Base-by-base conservation (phyloP, 441 rosid species). In the Manihot esculenta region DNA sequence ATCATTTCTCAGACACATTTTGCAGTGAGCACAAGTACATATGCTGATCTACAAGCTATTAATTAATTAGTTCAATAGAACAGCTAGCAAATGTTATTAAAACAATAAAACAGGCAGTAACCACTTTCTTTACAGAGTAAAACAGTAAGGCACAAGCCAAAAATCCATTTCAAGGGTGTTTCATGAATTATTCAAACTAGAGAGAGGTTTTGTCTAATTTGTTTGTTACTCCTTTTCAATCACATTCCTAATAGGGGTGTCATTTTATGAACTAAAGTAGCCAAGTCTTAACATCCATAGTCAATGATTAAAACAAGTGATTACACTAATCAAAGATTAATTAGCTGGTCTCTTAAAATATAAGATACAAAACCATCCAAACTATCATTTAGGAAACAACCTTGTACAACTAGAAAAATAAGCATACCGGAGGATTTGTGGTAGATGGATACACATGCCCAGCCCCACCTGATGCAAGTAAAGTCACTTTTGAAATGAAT, bases 401-500 rank as follows among this genome's bases (percentile, higher is more conserved):
- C 58, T 42, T 26, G 61, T 24, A 33, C 26, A 49, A 56, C 48
- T 50, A 35, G 60, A 51, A 42, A 21, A 42, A 9, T 61, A 24
- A 15, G 57, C 24, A 17, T 87, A 95, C 99, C 87, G 47, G 88
- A 70, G 99, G 98, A 84, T 95, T 95, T 42, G 99, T 89, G 35
- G 99, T 91, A 41, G 90, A 86, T 20, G 97, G 97, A 74, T 95
- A 95, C 73, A 95, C 87, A 81, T 95, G 99, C 7, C 99, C 99
- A 41, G 95, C 99, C 64, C 99, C 98, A 68, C 99, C 99, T 45
- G 99, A 93, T 72, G 98, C 99, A 68, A 95, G 93, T 82, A 95
- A 83, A 48, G 91, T 95, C 81, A 91, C 95, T 87, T 88, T 92
- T 2, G 99, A 91, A 77, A 93, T 79, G 75, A 95, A 95, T 60